Evolutionary conservation across 352 stramenopile species (phyloP).

Genomic region (Thraustochytrium striatum): DNA sequence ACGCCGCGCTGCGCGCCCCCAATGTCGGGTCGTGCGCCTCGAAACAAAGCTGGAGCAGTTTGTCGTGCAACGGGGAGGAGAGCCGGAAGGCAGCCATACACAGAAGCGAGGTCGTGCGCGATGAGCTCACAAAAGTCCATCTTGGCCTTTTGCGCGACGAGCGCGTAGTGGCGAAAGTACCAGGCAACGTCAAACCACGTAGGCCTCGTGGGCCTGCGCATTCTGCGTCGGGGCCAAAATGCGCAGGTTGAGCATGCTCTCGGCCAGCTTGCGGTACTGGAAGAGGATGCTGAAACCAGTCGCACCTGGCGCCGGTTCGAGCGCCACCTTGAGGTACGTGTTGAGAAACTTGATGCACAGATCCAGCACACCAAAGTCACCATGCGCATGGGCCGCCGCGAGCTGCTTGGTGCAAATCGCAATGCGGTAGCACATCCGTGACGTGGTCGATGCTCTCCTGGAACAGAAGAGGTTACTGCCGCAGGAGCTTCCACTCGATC

Average conservation of each 20-base stretch:
- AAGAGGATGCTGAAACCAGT: constrained; percentile 36
- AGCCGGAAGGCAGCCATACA: neutral
- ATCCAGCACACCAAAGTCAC: neutral
- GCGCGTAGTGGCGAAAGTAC: constrained; percentile 36
- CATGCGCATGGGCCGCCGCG: neutral
- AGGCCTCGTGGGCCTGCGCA: neutral
- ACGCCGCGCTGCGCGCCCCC: neutral
- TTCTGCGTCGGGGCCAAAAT: neutral
- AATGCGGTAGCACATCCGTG: constrained; percentile 34
- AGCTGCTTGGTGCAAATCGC: constrained; percentile 7
- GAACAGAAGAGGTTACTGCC: constrained; percentile 33
- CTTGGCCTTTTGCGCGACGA: neutral
- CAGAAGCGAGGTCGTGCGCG: constrained; percentile 19
- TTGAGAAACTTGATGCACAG: constrained; percentile 46
- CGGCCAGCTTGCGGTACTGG: constrained; percentile 31
- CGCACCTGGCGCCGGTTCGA: neutral
- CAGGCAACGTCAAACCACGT: constrained; percentile 12
- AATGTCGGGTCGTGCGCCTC: neutral
- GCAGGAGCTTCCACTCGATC: constrained; percentile 34
- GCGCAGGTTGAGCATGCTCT: constrained; percentile 26
- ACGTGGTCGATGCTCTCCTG: constrained; percentile 23
- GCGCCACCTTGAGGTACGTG: constrained; percentile 6
- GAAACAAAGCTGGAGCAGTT: neutral
- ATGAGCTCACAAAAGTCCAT: constrained; percentile 29
- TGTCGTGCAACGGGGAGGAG: neutral